Conservation (phyloP, 2,329 filamentous ascomycete genomes). For the Tolypocladium album region DNA sequence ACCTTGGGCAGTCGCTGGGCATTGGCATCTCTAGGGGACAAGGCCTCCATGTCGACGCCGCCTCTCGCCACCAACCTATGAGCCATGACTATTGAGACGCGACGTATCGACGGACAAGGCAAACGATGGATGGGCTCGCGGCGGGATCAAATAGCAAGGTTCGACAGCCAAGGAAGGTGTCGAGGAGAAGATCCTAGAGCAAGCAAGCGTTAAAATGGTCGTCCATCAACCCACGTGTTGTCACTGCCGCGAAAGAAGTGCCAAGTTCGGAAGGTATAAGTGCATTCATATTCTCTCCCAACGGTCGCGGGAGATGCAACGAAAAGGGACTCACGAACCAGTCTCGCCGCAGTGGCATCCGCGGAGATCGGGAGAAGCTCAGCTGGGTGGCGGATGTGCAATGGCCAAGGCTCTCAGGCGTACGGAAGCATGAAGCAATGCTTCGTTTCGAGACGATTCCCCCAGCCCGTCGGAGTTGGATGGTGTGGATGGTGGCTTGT, state of each 20-base stretch:
- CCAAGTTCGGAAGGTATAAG: too few relatives aligned
- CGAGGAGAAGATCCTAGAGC: not conserved
- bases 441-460: constrained; percentile 6
- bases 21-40: constrained; percentile 56
- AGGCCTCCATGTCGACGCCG: constrained; percentile 47
- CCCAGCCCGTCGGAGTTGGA: not conserved
- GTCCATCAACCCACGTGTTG: not conserved
- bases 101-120: not conserved
- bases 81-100: constrained; percentile 24
- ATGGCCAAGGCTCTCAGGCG: not conserved
- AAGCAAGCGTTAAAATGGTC: not conserved
- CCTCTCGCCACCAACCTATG: constrained; percentile 39
- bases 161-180: constrained; percentile 6
- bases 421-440: constrained; percentile 16
- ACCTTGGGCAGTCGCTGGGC: constrained; percentile 41
- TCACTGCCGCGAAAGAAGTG: not conserved
- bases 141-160: constrained; percentile 4
- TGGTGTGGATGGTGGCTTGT: not conserved
- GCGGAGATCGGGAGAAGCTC: not conserved
- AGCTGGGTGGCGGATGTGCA: not conserved
- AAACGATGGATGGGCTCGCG: not conserved
- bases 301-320: not conserved
- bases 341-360: not conserved
- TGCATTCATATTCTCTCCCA: not conserved
- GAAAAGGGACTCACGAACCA: not conserved